Percentiles rank a stretch among this genome's conserved stretches.
phyloP scores from a whole-genome alignment of 2,329 filamentous ascomycete genomes.

The Aspergillus persii region DNA sequence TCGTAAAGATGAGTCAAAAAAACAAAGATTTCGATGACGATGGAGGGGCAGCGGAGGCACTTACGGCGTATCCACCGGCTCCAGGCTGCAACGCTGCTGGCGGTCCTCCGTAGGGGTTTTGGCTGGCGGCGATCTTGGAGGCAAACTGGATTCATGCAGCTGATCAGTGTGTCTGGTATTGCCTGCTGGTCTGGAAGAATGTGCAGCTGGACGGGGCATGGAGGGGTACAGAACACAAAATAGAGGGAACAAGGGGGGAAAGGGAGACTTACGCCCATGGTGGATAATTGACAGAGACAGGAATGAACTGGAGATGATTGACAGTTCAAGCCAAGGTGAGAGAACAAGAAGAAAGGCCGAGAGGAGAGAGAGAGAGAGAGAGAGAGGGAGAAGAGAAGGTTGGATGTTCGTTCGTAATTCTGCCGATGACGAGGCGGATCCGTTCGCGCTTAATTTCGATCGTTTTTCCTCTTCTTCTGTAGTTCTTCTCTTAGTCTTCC shows the following conservation, averaged over 20 bases:
- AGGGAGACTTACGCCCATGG: constrained; percentile 7
- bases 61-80: constrained; percentile 42
- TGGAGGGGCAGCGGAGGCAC: constrained; percentile 1
- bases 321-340: too few species aligned
- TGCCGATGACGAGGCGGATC: too few species aligned
- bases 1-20: neutral
- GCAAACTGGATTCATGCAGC: constrained; percentile 32
- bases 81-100: constrained; percentile 36
- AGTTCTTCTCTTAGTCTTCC: too few species aligned
- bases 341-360: neutral
- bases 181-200: constrained; percentile 1
- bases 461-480: too few species aligned
- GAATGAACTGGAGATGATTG: neutral
- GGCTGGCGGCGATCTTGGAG: constrained; percentile 40
- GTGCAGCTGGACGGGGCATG: constrained; percentile 9
- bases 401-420: too few species aligned
- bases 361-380: neutral
- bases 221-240: neutral
- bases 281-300: neutral
- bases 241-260: neutral
- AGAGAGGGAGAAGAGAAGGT: too few species aligned
- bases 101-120: constrained; percentile 35
- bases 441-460: too few species aligned
- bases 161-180: constrained; percentile 8
- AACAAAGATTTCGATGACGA: neutral